These are phyloP conservation scores for Phytopythium kandeliae DNA, from an alignment of 352 stramenopile genomes.

Conservation along the genomic window DNA sequence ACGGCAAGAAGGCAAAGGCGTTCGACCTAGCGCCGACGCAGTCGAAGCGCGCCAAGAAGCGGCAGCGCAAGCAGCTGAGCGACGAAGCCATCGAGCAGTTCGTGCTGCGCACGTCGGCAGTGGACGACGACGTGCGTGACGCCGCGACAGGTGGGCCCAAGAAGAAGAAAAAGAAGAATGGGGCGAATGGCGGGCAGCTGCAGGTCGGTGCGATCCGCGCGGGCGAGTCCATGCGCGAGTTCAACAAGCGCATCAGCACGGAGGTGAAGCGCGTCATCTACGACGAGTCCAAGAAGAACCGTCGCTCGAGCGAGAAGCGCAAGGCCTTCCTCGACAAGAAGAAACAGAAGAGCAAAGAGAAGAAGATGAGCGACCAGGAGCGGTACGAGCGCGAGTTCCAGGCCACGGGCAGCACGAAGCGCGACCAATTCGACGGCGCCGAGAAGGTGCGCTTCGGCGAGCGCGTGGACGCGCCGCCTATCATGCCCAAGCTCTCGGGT, in stretches of 20 bases:
- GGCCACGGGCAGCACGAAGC: slow-evolving; percentile 52
- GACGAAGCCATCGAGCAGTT: slow-evolving; percentile 61
- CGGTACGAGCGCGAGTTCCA: slow-evolving; percentile 76
- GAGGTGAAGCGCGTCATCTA: slow-evolving; percentile 84
- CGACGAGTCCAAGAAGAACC: slow-evolving; percentile 73
- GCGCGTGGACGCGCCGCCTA: slow-evolving; percentile 71
- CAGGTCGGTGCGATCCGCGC: slow-evolving; percentile 55
- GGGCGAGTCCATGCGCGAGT: slow-evolving; percentile 74
- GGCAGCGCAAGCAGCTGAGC: slow-evolving; percentile 55
- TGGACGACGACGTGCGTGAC: slow-evolving; percentile 19
- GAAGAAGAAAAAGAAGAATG: slow-evolving; percentile 32
- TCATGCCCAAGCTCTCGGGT: slow-evolving; percentile 75
- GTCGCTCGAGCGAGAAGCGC: slow-evolving; percentile 67
- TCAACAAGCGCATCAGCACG: slow-evolving; percentile 80
- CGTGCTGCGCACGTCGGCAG: slow-evolving; percentile 43
- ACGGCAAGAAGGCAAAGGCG: slow-evolving; percentile 63
- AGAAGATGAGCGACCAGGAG: slow-evolving; percentile 81
- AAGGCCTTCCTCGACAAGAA: slow-evolving; percentile 73
- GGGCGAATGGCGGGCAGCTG: slow-evolving; percentile 15
- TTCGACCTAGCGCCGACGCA: slow-evolving; percentile 62
- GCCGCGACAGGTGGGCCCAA: slow-evolving; percentile 9
- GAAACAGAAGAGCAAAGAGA: slow-evolving; percentile 64
- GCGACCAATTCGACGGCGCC: slow-evolving; percentile 62
- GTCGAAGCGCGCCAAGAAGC: slow-evolving; percentile 80
- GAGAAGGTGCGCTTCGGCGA: slow-evolving; percentile 71